Conservation (phyloP, 2,329 filamentous ascomycete species). For the Fusarium keratoplasticum region DNA sequence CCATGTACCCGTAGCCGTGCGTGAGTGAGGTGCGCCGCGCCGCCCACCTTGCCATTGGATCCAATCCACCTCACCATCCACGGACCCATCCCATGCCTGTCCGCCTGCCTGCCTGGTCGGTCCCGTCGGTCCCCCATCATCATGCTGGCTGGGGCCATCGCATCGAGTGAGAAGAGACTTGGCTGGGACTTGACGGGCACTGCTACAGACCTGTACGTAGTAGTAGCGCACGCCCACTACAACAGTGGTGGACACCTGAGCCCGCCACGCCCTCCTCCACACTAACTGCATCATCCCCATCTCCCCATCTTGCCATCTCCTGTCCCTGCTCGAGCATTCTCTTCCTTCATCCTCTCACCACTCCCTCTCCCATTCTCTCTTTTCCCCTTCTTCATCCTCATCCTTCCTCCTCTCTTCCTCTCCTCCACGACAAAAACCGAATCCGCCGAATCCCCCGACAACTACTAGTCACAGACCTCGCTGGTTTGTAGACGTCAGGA, state of each 20-base stretch:
- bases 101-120: background rate
- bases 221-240: slow-evolving; percentile 16
- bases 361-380: slow-evolving; percentile 38
- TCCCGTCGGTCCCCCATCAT: background rate
- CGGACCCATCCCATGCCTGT: background rate
- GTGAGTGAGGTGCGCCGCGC: slow-evolving; percentile 39
- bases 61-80: slow-evolving; percentile 19
- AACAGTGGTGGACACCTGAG: slow-evolving; percentile 35
- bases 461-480: slow-evolving; percentile 48
- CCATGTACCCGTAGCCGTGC: slow-evolving; percentile 39
- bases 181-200: slow-evolving; percentile 32
- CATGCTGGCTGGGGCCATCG: background rate
- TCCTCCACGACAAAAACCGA: slow-evolving; percentile 50
- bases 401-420: slow-evolving; percentile 37
- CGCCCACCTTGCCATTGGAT: slow-evolving; percentile 16
- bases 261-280: slow-evolving; percentile 44
- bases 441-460: slow-evolving; percentile 52
- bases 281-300: slow-evolving; percentile 42
- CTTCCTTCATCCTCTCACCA: slow-evolving; percentile 42
- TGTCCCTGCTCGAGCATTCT: slow-evolving; percentile 30
- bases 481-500: slow-evolving; percentile 47
- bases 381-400: slow-evolving; percentile 32
- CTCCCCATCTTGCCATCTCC: slow-evolving; percentile 40
- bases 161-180: slow-evolving; percentile 9
- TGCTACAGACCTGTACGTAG: slow-evolving; percentile 18